Conservation (phyloP, 208 protist species). For the Lotmaria passim region DNA sequence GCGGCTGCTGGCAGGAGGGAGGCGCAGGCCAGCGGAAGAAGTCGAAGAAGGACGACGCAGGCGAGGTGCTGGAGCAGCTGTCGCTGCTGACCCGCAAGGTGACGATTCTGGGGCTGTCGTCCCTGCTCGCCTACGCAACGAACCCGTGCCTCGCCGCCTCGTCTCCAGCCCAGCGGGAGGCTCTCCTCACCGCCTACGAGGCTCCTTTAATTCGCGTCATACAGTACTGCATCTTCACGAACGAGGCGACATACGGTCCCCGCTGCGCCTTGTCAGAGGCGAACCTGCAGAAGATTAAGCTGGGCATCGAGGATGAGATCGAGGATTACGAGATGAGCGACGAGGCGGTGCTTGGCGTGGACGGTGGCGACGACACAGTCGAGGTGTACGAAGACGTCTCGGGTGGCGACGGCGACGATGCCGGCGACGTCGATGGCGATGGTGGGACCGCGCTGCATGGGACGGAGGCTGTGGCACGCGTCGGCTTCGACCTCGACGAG, state of each 20-base stretch:
- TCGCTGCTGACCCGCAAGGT: constrained; percentile 88
- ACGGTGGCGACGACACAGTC: constrained; percentile 43
- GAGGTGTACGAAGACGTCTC: constrained; percentile 45
- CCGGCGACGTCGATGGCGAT: constrained; percentile 23
- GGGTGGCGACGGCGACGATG: constrained; percentile 41
- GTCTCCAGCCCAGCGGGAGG: constrained; percentile 18
- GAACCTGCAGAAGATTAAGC: constrained; percentile 59
- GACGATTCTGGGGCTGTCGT: constrained; percentile 64
- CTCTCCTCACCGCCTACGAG: constrained; percentile 49
- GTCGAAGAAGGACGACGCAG: constrained; percentile 52
- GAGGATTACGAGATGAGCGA: constrained; percentile 60
- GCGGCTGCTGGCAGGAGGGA: constrained; percentile 36
- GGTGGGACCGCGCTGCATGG: constrained; percentile 1
- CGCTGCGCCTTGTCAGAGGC: constrained; percentile 66
- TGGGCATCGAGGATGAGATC: constrained; percentile 46
- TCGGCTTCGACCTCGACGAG: constrained; percentile 59
- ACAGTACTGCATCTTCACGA: constrained; percentile 84
- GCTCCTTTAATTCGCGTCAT: constrained; percentile 52
- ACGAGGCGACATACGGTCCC: constrained; percentile 54
- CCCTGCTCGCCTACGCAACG: constrained; percentile 42
- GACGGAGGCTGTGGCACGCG: constrained; percentile 13
- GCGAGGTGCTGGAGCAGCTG: constrained; percentile 62
- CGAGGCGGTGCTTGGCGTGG: constrained; percentile 48
- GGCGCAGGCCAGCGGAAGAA: constrained; percentile 37
- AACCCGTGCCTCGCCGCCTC: constrained; percentile 3